phyloP scores from a whole-genome alignment of 1,139 yeast genomes.

The Maudiozyma humilis region DNA sequence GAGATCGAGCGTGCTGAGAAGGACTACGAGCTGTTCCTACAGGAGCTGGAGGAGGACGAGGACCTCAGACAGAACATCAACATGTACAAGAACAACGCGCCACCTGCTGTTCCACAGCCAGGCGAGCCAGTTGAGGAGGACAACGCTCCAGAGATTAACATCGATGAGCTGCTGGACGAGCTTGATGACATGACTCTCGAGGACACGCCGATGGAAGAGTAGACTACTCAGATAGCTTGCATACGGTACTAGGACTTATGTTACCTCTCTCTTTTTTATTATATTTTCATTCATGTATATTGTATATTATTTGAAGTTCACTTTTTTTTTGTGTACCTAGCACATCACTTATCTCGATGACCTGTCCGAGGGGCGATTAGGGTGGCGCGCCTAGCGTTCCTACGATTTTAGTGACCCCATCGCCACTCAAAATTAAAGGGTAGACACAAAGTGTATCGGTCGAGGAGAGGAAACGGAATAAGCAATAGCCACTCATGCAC shows the following conservation, averaged over 20 bases:
- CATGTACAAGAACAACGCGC: slow-evolving; percentile 60
- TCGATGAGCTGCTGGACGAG: slow-evolving; percentile 83
- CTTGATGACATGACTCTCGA: slow-evolving; percentile 86
- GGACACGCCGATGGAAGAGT: slow-evolving; percentile 21
- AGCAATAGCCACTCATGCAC: too few species aligned
- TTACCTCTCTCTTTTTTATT: not conserved
- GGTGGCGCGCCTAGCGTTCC: too few species aligned
- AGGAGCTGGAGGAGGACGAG: slow-evolving; percentile 93
- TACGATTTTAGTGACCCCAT: not conserved
- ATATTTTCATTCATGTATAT: slow-evolving; percentile 1
- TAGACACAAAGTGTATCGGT: too few species aligned
- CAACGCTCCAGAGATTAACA: slow-evolving; percentile 67
- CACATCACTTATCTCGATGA: too few species aligned
- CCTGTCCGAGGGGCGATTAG: too few species aligned
- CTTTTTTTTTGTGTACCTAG: not conserved
- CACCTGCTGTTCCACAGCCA: slow-evolving; percentile 26
- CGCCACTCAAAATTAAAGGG: not conserved
- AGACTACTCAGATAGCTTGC: not conserved
- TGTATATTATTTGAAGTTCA: slow-evolving; percentile 1
- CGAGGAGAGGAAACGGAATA: too few species aligned
- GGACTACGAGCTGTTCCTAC: slow-evolving; percentile 92
- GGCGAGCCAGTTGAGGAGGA: slow-evolving; percentile 47
- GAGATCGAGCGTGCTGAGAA: slow-evolving; percentile 88
- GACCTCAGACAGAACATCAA: slow-evolving; percentile 90
- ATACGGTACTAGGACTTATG: not conserved